A percentile compares a stretch with the other conserved stretches of the same genome.
Evolutionary conservation across 176 grass and related monocot species (phyloP).

Genomic region (Zizania latifolia): DNA sequence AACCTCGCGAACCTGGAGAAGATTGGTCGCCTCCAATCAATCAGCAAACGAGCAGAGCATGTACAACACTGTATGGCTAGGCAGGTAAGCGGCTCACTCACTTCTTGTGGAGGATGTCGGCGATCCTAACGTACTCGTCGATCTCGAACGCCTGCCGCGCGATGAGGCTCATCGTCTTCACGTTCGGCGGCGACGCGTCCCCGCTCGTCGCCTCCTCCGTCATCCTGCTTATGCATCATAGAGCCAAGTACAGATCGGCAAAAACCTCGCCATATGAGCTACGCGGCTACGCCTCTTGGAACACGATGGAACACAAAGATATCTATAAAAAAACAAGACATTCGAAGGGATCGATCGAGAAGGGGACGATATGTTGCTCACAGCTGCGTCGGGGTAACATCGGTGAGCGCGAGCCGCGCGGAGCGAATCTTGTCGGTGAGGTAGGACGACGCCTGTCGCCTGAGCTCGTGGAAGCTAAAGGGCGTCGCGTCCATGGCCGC

Average conservation of each 20-base stretch:
- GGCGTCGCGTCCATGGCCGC: conserved; percentile 47
- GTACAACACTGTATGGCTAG: no score
- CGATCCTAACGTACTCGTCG: conserved; percentile 81
- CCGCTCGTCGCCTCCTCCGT: conserved; percentile 85
- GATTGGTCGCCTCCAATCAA: neutral
- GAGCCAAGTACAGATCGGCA: no score
- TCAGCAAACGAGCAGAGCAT: neutral
- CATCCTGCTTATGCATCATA: conserved; percentile 43
- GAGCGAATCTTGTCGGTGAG: conserved; percentile 84
- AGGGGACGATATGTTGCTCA: no score
- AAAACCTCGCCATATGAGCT: no score
- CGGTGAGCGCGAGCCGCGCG: conserved; percentile 81
- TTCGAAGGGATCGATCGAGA: neutral
- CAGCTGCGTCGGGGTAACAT: conserved; percentile 85
- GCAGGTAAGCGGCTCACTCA: neutral
- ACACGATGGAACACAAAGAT: neutral
- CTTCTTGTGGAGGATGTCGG: conserved; percentile 50
- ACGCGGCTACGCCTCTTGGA: no score
- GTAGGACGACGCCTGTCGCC: conserved; percentile 89
- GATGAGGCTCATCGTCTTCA: conserved; percentile 79
- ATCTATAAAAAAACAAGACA: neutral
- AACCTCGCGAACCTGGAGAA: conserved; percentile 59
- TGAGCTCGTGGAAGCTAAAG: conserved; percentile 65
- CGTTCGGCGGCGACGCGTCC: conserved; percentile 59
- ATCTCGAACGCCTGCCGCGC: conserved; percentile 81